A percentile compares a stretch with the other conserved stretches of the same genome.
These are phyloP conservation scores for Purpureocillium lavendulum DNA, from an alignment of 2,329 filamentous ascomycete species.

Conservation along the genomic window DNA sequence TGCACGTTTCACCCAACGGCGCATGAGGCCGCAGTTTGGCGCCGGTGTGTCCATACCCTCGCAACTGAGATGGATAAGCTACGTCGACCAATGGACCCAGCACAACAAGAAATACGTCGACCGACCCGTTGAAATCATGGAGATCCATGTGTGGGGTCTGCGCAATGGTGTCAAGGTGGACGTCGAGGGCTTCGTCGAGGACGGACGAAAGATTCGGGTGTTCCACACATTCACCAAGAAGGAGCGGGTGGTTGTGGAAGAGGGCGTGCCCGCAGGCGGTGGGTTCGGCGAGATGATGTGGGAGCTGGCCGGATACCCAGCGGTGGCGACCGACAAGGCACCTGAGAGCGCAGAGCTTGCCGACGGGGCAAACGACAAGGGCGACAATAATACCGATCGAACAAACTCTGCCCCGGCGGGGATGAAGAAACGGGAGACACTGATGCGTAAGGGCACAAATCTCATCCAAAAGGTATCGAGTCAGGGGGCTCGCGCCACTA, in stretches of 20 bases:
- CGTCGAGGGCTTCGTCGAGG: conserved; percentile 79
- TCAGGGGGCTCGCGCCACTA: conserved; percentile 8
- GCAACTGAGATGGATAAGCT: conserved; percentile 78
- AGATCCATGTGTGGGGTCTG: conserved; percentile 85
- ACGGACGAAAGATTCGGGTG: conserved; percentile 75
- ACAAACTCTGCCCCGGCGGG: not conserved
- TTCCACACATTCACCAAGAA: conserved; percentile 71
- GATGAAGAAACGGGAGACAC: conserved; percentile 10
- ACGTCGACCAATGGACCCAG: conserved; percentile 79
- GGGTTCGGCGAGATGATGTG: conserved; percentile 43
- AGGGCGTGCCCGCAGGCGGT: conserved; percentile 38
- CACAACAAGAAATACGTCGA: conserved; percentile 74
- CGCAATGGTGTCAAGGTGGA: conserved; percentile 80
- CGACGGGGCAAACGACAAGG: conserved; percentile 17
- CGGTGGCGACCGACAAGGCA: conserved; percentile 22
- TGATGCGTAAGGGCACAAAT: conserved; percentile 21
- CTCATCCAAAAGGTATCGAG: conserved; percentile 23
- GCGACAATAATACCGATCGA: not conserved
- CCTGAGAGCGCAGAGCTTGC: conserved; percentile 25
- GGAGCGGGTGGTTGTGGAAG: conserved; percentile 64
- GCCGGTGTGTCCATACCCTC: conserved; percentile 88
- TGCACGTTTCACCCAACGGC: conserved; percentile 60
- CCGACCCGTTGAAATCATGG: conserved; percentile 72
- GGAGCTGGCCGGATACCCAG: conserved; percentile 38
- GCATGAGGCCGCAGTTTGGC: conserved; percentile 87